phyloP scores from a whole-genome alignment of 2,329 filamentous ascomycete species.

The Bipolaris bicolor region DNA sequence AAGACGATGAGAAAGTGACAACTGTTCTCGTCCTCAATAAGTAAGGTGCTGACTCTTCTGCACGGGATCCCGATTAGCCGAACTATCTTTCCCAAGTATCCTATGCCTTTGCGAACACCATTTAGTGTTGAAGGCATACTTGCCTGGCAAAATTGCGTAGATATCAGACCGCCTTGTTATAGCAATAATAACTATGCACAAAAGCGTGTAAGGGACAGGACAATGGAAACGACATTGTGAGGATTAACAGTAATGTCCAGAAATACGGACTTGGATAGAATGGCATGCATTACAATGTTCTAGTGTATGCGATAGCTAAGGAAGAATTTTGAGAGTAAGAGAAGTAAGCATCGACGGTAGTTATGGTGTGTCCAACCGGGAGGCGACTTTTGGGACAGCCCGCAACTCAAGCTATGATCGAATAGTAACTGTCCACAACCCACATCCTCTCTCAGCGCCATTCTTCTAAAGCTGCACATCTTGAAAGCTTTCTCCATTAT shows the following conservation, averaged over 20 bases:
- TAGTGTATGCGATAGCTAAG: constrained; percentile 1
- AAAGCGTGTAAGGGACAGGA: background rate
- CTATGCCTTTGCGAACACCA: no score
- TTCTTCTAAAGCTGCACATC: constrained; percentile 36
- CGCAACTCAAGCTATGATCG: no score
- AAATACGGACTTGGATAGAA: background rate
- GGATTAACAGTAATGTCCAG: background rate
- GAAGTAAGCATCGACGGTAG: background rate
- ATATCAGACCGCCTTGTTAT: no score
- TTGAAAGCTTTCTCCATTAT: constrained; percentile 44
- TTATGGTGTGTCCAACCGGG: background rate
- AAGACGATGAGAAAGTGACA: background rate
- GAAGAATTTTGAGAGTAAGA: background rate
- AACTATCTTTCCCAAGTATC: no score
- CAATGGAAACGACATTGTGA: background rate
- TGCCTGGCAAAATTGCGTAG: no score
- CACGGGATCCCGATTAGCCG: no score
- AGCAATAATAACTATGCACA: background rate
- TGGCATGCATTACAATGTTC: constrained; percentile 12
- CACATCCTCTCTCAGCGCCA: background rate
- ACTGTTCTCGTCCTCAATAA: background rate
- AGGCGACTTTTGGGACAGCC: background rate
- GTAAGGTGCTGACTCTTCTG: no score
- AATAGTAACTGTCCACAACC: background rate
- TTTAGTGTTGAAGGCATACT: no score